Percentiles rank a stretch among this genome's conserved stretches.
phyloP scores from a whole-genome alignment of 2,329 filamentous ascomycete genomes.

The Colletotrichum trifolii region DNA sequence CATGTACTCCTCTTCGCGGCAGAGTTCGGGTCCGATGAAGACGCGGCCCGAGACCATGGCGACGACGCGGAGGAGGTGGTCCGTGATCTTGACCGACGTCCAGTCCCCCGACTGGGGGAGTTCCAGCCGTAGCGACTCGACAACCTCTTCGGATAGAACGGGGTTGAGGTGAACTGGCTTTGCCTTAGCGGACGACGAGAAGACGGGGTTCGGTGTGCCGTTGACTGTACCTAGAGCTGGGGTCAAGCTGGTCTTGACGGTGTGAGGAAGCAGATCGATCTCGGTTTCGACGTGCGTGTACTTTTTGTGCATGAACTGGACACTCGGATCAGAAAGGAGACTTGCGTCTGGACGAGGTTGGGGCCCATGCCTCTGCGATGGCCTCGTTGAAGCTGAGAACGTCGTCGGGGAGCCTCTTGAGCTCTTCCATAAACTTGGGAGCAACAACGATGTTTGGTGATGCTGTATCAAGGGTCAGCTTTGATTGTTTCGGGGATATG shows the following conservation, averaged over 20 bases:
- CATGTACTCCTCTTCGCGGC: constrained; percentile 56
- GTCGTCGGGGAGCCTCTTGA: constrained; percentile 46
- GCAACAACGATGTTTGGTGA: constrained; percentile 44
- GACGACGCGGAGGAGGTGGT: constrained; percentile 56
- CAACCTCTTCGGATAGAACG: constrained; percentile 51
- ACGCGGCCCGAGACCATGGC: constrained; percentile 58
- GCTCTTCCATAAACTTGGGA: constrained; percentile 44
- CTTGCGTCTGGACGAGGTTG: background rate
- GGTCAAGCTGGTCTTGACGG: constrained; percentile 46
- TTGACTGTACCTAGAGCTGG: constrained; percentile 44
- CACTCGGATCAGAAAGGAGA: background rate
- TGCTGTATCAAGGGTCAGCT: constrained; percentile 32
- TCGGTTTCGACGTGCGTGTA: constrained; percentile 47
- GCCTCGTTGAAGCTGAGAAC: constrained; percentile 45
- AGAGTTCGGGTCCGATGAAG: constrained; percentile 60
- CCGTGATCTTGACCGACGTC: constrained; percentile 53
- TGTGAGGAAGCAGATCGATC: constrained; percentile 40
- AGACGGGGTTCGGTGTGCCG: no score
- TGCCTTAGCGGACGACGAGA: background rate
- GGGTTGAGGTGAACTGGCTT: constrained; percentile 49
- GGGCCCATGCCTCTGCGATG: constrained; percentile 38
- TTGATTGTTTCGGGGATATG: no score
- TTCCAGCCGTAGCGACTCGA: constrained; percentile 45
- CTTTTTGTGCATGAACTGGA: constrained; percentile 45
- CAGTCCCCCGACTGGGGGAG: constrained; percentile 52